Percentiles rank a stretch among this genome's conserved stretches.
Conservation (phyloP, 768 basidiomycete genomes). For the Lactifluus volemus region DNA sequence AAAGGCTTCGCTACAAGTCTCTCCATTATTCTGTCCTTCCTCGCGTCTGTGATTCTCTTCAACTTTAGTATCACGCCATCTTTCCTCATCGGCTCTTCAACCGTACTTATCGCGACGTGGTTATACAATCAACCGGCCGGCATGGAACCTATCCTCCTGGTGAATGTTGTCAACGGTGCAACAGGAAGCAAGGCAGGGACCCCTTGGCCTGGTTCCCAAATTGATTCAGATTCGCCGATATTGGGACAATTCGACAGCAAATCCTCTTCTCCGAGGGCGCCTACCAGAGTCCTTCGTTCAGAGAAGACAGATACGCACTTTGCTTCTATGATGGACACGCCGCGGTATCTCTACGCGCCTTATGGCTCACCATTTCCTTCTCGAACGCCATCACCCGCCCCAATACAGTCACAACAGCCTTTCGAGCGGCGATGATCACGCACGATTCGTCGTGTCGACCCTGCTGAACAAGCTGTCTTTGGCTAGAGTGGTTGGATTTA, state of each 20-base stretch:
- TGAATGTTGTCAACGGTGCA: slow-evolving; percentile 24
- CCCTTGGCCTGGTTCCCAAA: slow-evolving; percentile 37
- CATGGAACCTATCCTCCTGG: slow-evolving; percentile 29
- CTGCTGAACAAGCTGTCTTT: neutral
- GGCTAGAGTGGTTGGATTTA: neutral
- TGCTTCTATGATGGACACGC: slow-evolving; percentile 33
- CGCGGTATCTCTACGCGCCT: slow-evolving; percentile 40
- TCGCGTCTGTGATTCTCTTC: slow-evolving; percentile 87
- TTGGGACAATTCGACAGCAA: slow-evolving; percentile 48
- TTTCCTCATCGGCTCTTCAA: slow-evolving; percentile 78
- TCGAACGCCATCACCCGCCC: slow-evolving; percentile 37
- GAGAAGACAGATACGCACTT: slow-evolving; percentile 29
- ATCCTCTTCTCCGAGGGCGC: slow-evolving; percentile 43
- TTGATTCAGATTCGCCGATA: slow-evolving; percentile 46
- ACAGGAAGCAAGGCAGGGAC: slow-evolving; percentile 28
- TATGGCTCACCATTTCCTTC: slow-evolving; percentile 44
- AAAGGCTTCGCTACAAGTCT: slow-evolving; percentile 98
- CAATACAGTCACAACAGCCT: slow-evolving; percentile 15
- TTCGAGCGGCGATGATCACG: slow-evolving; percentile 9
- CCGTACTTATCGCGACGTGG: slow-evolving; percentile 85
- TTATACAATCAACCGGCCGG: slow-evolving; percentile 80
- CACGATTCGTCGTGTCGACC: neutral
- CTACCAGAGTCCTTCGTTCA: slow-evolving; percentile 30
- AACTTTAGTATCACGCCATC: slow-evolving; percentile 80
- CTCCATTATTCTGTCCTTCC: slow-evolving; percentile 90